These are phyloP conservation scores for Metarhizium anisopliae DNA, from an alignment of 2,329 filamentous ascomycete genomes.

Conservation along the genomic window DNA sequence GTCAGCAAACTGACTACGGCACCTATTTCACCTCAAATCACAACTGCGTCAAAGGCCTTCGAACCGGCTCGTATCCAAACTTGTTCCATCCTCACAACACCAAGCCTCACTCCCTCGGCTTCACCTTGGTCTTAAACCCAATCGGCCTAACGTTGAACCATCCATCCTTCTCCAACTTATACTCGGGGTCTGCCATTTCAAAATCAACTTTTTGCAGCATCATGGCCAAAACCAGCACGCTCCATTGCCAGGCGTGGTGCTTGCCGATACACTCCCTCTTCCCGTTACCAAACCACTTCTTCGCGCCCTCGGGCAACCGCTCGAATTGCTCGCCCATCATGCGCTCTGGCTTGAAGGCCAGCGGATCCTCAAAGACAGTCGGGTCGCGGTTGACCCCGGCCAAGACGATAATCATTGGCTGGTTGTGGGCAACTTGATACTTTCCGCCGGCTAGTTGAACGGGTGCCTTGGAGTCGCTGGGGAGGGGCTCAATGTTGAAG, in stretches of 20 bases:
- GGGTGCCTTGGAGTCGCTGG: conserved; percentile 30
- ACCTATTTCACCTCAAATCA: background rate
- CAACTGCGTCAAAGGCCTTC: background rate
- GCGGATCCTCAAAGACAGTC: conserved; percentile 36
- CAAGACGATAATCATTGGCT: conserved; percentile 39
- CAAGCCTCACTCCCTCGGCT: conserved; percentile 19
- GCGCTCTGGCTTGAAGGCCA: conserved; percentile 36
- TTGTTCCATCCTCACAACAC: background rate
- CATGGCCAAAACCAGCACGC: conserved; percentile 30
- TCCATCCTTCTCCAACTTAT: conserved; percentile 35
- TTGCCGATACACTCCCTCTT: conserved; percentile 43
- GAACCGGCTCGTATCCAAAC: background rate
- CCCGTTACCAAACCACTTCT: conserved; percentile 44
- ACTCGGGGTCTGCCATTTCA: conserved; percentile 29
- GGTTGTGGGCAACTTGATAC: conserved; percentile 39
- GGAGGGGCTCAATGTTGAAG: conserved; percentile 43
- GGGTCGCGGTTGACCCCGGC: conserved; percentile 42
- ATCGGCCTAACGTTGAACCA: conserved; percentile 45
- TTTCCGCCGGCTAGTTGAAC: conserved; percentile 38
- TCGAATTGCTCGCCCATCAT: conserved; percentile 39
- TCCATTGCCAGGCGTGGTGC: conserved; percentile 40
- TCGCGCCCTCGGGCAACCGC: conserved; percentile 32
- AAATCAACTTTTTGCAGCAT: conserved; percentile 38
- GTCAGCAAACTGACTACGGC: background rate
- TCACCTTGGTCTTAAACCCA: conserved; percentile 34